Percentiles rank a stretch among this genome's conserved stretches.
phyloP scores from a whole-genome alignment of 768 basidiomycete species.

The Hygrocybe coccinea region DNA sequence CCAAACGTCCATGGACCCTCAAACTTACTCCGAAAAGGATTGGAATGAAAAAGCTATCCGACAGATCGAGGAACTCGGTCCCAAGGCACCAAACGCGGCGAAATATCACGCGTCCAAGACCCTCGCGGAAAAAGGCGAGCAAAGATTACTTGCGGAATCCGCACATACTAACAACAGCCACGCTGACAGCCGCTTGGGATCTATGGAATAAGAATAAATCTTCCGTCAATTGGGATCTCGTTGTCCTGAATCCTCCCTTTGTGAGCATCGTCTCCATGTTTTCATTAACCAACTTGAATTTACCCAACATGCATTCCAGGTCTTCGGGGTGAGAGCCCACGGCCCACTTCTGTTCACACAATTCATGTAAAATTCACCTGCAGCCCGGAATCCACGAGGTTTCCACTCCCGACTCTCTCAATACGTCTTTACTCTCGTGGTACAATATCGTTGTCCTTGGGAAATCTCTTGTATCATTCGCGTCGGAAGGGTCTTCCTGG shows the following conservation, averaged over 20 bases:
- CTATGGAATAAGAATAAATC: conserved; percentile 41
- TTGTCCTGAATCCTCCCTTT: conserved; percentile 51
- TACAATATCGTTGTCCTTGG: conserved; percentile 25
- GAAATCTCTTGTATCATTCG: conserved; percentile 18
- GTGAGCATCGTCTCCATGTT: conserved; percentile 24
- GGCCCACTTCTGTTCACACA: neutral
- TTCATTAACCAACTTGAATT: neutral
- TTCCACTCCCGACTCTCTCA: conserved; percentile 30
- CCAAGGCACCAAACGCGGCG: conserved; percentile 31
- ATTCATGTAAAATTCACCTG: neutral
- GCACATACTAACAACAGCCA: neutral
- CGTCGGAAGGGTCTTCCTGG: conserved; percentile 23
- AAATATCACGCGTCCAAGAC: conserved; percentile 63
- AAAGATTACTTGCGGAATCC: neutral
- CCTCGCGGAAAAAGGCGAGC: conserved; percentile 54
- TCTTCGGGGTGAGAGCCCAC: conserved; percentile 27
- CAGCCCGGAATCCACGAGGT: conserved; percentile 45
- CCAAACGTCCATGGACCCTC: conserved; percentile 19
- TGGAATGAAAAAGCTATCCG: conserved; percentile 55
- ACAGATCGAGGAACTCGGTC: conserved; percentile 46
- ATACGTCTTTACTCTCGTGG: conserved; percentile 32
- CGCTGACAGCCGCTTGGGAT: conserved; percentile 37
- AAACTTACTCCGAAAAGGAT: conserved; percentile 44
- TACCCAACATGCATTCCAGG: conserved; percentile 14
- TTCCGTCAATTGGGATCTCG: conserved; percentile 47